Evolutionary conservation across 495 filamentous ascomycete genomes (phyloP).

Genomic region (Hyaloscypha variabilis): DNA sequence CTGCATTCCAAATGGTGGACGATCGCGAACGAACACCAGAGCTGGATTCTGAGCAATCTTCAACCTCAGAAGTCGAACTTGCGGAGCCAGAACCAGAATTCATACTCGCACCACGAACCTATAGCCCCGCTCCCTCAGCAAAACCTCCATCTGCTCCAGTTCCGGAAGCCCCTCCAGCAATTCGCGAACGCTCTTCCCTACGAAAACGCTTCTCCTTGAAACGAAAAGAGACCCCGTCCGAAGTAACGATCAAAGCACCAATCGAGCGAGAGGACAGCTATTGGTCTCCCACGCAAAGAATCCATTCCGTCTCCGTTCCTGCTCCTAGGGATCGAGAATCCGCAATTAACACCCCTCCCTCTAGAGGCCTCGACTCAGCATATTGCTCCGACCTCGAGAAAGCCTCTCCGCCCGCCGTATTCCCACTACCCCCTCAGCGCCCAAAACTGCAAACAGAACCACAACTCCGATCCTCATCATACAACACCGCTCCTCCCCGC

Average conservation of each 20-base stretch:
- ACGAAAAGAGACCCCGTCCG: slow-evolving; percentile 28
- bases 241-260: slow-evolving; percentile 12
- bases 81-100: slow-evolving; percentile 38
- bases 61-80: neutral
- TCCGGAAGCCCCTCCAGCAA: slow-evolving; percentile 24
- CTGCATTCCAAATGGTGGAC: slow-evolving; percentile 30
- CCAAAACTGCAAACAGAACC: neutral
- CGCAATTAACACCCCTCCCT: slow-evolving; percentile 26
- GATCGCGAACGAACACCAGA: slow-evolving; percentile 31
- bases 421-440: neutral
- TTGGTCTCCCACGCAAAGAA: slow-evolving; percentile 34
- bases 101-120: slow-evolving; percentile 54
- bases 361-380: slow-evolving; percentile 51
- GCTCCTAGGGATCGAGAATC: slow-evolving; percentile 18
- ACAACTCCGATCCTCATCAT: neutral
- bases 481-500: neutral
- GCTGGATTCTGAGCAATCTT: slow-evolving; percentile 8
- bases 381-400: slow-evolving; percentile 55
- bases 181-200: slow-evolving; percentile 43
- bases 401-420: slow-evolving; percentile 14
- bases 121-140: slow-evolving; percentile 47
- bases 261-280: slow-evolving; percentile 32
- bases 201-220: slow-evolving; percentile 52
- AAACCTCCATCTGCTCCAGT: slow-evolving; percentile 37
- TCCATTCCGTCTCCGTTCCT: slow-evolving; percentile 23